Evolutionary conservation across 805 yeast genomes (phyloP).

Genomic region (Crinitomyces ghanaensis): DNA sequence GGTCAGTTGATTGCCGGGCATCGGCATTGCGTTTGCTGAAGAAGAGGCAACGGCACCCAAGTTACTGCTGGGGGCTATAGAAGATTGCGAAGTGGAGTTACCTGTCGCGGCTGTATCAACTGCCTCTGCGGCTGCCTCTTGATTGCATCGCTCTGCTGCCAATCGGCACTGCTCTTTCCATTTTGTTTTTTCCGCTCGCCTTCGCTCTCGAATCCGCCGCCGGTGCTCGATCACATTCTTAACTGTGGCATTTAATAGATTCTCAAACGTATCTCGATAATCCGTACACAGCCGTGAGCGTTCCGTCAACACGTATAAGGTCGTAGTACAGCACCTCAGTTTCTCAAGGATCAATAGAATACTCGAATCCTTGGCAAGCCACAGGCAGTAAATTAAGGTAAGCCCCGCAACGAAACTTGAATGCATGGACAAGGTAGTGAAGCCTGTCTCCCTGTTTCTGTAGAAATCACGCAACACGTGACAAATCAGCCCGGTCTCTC

Average conservation of each 20-base stretch:
- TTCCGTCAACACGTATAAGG: constrained; percentile 55
- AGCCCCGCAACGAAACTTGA: constrained; percentile 61
- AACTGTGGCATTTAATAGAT: constrained; percentile 51
- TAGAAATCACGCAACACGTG: constrained; percentile 52
- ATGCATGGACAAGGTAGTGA: constrained; percentile 55
- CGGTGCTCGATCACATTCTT: constrained; percentile 45
- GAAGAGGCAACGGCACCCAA: too few relatives aligned
- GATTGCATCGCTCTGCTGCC: too few relatives aligned
- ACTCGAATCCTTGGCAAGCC: constrained; percentile 46
- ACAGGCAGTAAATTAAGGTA: constrained; percentile 52
- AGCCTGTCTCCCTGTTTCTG: constrained; percentile 50
- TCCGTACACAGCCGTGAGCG: constrained; percentile 49
- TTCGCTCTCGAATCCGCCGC: constrained; percentile 4
- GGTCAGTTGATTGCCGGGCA: background rate
- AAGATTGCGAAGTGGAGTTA: too few relatives aligned
- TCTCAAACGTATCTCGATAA: constrained; percentile 59
- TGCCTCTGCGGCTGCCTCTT: constrained; percentile 3
- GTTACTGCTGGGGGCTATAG: too few relatives aligned
- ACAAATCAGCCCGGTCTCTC: constrained; percentile 62
- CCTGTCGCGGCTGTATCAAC: too few relatives aligned
- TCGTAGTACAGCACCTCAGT: constrained; percentile 51
- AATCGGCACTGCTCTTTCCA: too few relatives aligned
- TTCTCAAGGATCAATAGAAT: constrained; percentile 38
- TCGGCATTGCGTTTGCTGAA: background rate
- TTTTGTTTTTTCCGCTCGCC: constrained; percentile 3